Conservation (phyloP, 2,329 filamentous ascomycete species). For the Colletotrichum coccodes region DNA sequence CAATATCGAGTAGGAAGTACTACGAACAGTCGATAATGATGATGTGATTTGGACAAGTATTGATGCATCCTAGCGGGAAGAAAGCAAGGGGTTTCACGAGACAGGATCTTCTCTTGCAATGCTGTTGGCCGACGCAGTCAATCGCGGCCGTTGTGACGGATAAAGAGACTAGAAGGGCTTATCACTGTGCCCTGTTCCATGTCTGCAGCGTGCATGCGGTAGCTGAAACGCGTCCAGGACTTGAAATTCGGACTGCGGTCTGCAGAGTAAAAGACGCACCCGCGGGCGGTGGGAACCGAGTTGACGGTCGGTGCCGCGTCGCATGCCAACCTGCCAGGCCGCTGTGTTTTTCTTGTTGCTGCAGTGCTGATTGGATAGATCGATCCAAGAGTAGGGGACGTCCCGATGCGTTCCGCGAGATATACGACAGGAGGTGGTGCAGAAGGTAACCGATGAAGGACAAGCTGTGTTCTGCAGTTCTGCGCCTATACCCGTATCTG, state of each 20-base stretch:
- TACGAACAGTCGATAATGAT: neutral
- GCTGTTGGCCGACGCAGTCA: constrained; percentile 1
- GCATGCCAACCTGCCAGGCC: constrained; percentile 8
- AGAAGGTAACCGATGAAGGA: neutral
- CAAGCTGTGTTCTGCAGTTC: neutral
- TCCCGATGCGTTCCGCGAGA: constrained; percentile 6
- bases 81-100: neutral
- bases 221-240: constrained; percentile 32
- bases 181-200: constrained; percentile 26
- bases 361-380: constrained; percentile 11
- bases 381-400: neutral
- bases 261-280: constrained; percentile 2
- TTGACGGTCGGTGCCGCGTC: neutral
- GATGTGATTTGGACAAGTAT: neutral
- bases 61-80: neutral
- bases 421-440: neutral
- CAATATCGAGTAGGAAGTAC: neutral
- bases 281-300: neutral
- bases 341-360: neutral
- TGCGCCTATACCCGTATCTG: neutral
- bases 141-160: constrained; percentile 10
- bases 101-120: neutral
- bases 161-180: constrained; percentile 3
- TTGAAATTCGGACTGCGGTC: neutral
- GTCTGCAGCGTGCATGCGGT: constrained; percentile 19